Base-by-base conservation (phyloP, 2,329 filamentous ascomycete genomes). In the Alternaria viburni region DNA sequence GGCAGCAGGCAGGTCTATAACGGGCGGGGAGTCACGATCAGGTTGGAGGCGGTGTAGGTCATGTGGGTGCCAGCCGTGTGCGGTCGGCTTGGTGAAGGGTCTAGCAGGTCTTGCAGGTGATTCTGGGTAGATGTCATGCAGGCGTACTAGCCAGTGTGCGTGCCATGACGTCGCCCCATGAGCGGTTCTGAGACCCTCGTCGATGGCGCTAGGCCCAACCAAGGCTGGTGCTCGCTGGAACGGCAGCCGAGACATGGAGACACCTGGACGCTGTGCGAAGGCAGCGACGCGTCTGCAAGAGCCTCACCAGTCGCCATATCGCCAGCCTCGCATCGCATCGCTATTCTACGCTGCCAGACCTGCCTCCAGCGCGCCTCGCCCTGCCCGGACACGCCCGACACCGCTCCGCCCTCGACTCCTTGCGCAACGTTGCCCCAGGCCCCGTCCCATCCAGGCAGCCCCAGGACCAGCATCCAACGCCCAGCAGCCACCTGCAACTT, bases 361-460 rank as follows among this genome's bases (percentile, higher is more conserved):
- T 25, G 9, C 7, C 19, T 15, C 21, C 23, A 25, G 45, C 47
- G 46, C 59, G 43, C 54, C 36, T 10, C 12, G 28, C 28, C 46
- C 28, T 56, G 56, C 25, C 47, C 50, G 55, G 44, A 51, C 43
- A 46, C 58, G 59, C 43, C 60, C 45, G 54, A 56, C 41, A 23
- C 44, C 32, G 13, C 41, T 50, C 17, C 30, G 47, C 10, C 13
- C 49, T 21, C 21, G 4, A 43, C 28, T 44, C 57, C 41, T 62
- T 61, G 69, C 66, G 71, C 66, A 71, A 72, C 71, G 67, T 72
- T 70, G 67, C 67, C 65, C 65, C 43, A 49, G 62, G 32, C 44
- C 43, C 51, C 47, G 45, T 61, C 59, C 17, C 47, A n/a, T 49
- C 23, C 23, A 44, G 25, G 28, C 44, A 51, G 36, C 45, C 67